Conservation (phyloP, 768 basidiomycete genomes). For the Rhizopogon sp. region DNA sequence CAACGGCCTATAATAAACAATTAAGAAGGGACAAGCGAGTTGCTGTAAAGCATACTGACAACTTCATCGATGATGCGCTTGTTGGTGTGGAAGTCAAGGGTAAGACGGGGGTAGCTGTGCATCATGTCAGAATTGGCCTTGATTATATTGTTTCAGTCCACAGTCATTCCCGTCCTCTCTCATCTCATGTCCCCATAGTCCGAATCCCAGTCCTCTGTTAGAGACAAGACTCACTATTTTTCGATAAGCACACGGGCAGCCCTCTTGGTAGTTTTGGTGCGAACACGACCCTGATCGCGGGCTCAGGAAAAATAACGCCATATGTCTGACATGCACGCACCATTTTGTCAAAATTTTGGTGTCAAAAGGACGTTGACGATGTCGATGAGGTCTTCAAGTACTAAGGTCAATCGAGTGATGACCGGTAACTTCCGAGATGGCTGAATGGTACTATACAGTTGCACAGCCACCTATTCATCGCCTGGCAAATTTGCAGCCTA, state of each 20-base stretch:
- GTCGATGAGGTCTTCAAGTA: slow-evolving; percentile 7
- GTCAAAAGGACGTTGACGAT: slow-evolving; percentile 20
- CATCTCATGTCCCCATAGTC: not conserved
- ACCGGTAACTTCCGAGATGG: slow-evolving; percentile 26
- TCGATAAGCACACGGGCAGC: slow-evolving; percentile 98
- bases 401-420: not conserved
- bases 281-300: slow-evolving; percentile 82
- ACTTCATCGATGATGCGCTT: slow-evolving; percentile 99
- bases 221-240: slow-evolving; percentile 75
- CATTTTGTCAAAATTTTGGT: slow-evolving; percentile 38
- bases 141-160: not conserved
- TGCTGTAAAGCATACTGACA: slow-evolving; percentile 41
- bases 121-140: not conserved
- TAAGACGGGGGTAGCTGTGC: slow-evolving; percentile 92
- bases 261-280: slow-evolving; percentile 99
- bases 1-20: slow-evolving; percentile 56
- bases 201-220: not conserved
- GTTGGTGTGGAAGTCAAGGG: slow-evolving; percentile 99
- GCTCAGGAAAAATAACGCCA: slow-evolving; percentile 7
- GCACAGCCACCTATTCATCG: slow-evolving; percentile 6
- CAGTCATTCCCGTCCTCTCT: not conserved
- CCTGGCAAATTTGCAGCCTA: not conserved
- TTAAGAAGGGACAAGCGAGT: not conserved
- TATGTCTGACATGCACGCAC: slow-evolving; percentile 26
- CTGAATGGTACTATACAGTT: slow-evolving; percentile 32